These are phyloP conservation scores for Pistacia atlantica DNA, from an alignment of 345 rosid genomes.

Conservation along the genomic window DNA sequence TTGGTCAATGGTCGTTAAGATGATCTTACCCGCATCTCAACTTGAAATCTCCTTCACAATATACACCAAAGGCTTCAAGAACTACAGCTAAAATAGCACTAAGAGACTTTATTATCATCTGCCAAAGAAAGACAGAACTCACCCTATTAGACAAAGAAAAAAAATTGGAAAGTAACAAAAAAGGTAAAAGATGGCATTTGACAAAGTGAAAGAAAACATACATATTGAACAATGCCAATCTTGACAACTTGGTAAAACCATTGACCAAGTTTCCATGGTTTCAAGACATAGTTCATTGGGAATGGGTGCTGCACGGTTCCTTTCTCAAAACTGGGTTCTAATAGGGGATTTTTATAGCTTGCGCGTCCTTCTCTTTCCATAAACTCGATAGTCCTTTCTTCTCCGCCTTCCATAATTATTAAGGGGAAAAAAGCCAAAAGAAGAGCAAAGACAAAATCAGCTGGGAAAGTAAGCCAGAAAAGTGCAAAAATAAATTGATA, in stretches of 20 bases:
- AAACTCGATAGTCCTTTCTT: constrained; percentile 81
- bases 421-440: background rate
- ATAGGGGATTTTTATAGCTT: constrained; percentile 58
- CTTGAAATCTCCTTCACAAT: constrained; percentile 97
- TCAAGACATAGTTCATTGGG: constrained; percentile 77
- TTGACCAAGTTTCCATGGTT: constrained; percentile 93
- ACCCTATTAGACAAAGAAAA: constrained; percentile 19
- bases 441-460: constrained; percentile 3
- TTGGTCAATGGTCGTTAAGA: background rate
- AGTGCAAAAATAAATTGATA: background rate
- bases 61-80: constrained; percentile 87
- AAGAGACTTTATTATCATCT: constrained; percentile 93
- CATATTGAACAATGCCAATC: constrained; percentile 98
- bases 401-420: constrained; percentile 65
- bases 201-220: constrained; percentile 47
- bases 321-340: constrained; percentile 58
- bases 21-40: constrained; percentile 87
- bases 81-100: constrained; percentile 80
- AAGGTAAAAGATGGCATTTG: constrained; percentile 18
- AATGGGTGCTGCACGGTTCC: constrained; percentile 83
- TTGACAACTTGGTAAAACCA: constrained; percentile 97
- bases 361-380: constrained; percentile 89
- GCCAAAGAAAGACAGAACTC: constrained; percentile 35
- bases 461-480: background rate
- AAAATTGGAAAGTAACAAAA: constrained; percentile 6